Evolutionary conservation across 176 grass and related monocot genomes (phyloP), one percentile per base, ranked within the genome.

Genomic region (Aegilops tauschii): DNA sequence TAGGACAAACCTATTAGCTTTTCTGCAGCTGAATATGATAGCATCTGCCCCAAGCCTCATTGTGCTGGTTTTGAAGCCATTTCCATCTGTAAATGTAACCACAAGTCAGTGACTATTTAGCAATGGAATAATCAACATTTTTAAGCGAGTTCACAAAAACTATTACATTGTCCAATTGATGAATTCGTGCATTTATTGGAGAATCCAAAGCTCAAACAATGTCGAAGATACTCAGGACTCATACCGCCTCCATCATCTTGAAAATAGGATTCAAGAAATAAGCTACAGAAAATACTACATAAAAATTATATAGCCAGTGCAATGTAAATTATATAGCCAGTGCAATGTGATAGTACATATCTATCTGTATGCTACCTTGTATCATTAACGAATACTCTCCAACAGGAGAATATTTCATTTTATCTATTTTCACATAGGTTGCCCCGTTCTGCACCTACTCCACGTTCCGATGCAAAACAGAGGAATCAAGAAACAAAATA

Each of bases 11-110:
- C 83, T 89, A 44, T 82, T 87, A 56, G 94, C 85, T 79, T 65
- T 73, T 54, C 25, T 81, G 75, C 92, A 82, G 86, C 76, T 94
- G 80, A 97, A 97, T 71, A 97, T 88, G 82, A 97, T 86, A 83
- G 75, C 90, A 86, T 94, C 94, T 78, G 94, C 86, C 63, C 94
- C 94, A 81, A 97, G 89, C 77, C 94, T 94, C 94, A 97, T 97
- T 23, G 92, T 90, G 80, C 94, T 97, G 84, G 94, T 97, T 83
- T 97, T 97, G 20, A 97, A 97, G 36, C 94, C 94, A 89, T 97
- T 97, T 89, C 94, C 92, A 85, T 97, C 94, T 97, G 71, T 65
- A 80, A 18, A 69, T 21, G 11, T 50, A 34, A 82, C 20, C 72
- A 66, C 45, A 76, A 77, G 36, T 86, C 16, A 86, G 83, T 29